Base-by-base conservation (phyloP, 768 basidiomycete species). In the Mycena albidolilacea region DNA sequence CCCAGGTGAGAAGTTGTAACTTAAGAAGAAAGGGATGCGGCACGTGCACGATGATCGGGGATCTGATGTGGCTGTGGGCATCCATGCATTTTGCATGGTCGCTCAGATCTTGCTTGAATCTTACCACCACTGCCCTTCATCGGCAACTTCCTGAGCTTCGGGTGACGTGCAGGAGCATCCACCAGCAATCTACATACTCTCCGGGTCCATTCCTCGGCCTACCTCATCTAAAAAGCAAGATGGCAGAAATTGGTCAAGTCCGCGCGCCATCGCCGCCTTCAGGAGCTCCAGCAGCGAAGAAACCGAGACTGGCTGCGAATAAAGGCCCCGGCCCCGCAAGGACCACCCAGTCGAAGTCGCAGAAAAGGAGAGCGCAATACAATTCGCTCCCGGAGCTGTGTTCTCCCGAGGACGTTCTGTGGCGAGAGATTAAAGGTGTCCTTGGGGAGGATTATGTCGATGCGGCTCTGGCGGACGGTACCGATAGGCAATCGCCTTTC, bases 321-420 rank as follows among this genome's bases (percentile, higher is more conserved):
- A 55, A 48, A 52, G 17, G 19, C 19, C 46, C 61, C 37, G 39
- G 39, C 66, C 64, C 62, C 7, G 35, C 73, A 72, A 60, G 2
- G 59, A 64, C 58, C 46, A 73, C 76, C 19, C 70, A 38, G 17
- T 74, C 74, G 4, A 80, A 81, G 66, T 64, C 75, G 46, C 73
- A 79, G 2, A 78, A 81, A 77, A 70, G 78, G 74, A 74, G 77
- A 71, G 77, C 83, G 78, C 81, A 86, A 82, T 83, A 85, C 75
- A 78, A 85, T 54, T 80, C 80, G 43, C 75, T 87, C 2, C 89
- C 91, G 1, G 95, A 95, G 60, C 84, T 88, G 0, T 93, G 88
- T 77, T 92, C 95, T 3, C 75, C 89, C 17, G 93, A 92, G 30
- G 95, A 96, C 77, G 93, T 97, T 12, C 82, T 94, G 38, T 90